Percentiles rank a stretch among this genome's conserved stretches.
phyloP scores from a whole-genome alignment of 2,329 filamentous ascomycete genomes.

The Cordyceps farinosa region DNA sequence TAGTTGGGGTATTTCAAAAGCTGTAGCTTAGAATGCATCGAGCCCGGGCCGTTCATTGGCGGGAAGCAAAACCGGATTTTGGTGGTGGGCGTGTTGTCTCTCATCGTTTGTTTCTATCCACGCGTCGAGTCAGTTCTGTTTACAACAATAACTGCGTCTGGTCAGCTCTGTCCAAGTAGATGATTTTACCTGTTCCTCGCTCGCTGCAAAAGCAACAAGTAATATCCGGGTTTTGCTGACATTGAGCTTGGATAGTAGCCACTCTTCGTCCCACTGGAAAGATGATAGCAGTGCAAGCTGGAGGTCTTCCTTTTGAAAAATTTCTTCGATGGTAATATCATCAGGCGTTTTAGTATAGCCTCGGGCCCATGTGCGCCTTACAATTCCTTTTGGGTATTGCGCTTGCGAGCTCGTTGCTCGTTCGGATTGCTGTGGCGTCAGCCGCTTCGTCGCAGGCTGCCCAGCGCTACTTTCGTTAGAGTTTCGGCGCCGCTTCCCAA shows the following conservation, averaged over 20 bases:
- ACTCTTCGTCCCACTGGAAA: conserved; percentile 80
- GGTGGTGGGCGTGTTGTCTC: conserved; percentile 44
- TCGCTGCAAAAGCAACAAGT: conserved; percentile 54
- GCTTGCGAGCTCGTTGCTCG: conserved; percentile 19
- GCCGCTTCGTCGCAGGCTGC: conserved; percentile 3
- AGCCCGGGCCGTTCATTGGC: conserved; percentile 67
- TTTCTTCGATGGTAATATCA: conserved; percentile 85
- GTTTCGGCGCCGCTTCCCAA: conserved; percentile 50
- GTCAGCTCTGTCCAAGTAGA: not conserved
- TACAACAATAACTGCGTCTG: not conserved
- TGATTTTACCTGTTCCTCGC: conserved; percentile 47
- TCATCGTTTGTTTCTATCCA: conserved; percentile 46
- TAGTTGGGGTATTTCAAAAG: conserved; percentile 73
- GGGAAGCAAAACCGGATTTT: conserved; percentile 74
- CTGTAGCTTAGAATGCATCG: conserved; percentile 95
- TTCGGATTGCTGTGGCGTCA: not conserved
- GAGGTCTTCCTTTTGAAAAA: conserved; percentile 70
- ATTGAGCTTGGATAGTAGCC: conserved; percentile 71
- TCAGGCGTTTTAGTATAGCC: conserved; percentile 59
- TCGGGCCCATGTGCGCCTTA: conserved; percentile 78
- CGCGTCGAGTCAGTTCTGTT: not conserved
- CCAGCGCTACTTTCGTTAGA: conserved; percentile 10
- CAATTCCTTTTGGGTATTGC: conserved; percentile 54
- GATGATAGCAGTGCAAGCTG: conserved; percentile 79
- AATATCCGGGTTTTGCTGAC: conserved; percentile 56